phyloP scores from a whole-genome alignment of 495 filamentous ascomycete genomes.

The Podospora comata region DNA sequence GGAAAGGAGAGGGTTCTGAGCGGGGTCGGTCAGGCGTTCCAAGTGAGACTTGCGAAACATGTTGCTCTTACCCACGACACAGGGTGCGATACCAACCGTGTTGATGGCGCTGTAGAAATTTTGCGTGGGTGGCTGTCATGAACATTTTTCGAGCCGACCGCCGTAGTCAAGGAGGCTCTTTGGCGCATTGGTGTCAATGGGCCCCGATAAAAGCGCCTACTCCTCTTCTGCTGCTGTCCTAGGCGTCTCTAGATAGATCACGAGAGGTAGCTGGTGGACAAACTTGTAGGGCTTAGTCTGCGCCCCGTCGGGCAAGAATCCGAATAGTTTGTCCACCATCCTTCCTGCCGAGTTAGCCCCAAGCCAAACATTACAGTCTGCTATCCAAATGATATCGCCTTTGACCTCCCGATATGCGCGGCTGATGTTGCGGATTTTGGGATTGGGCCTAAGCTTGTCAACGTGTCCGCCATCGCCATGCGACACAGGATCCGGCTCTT shows the following conservation, averaged over 20 bases:
- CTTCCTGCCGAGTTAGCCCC: conserved; percentile 70
- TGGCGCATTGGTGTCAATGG: neutral
- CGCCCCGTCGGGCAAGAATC: conserved; percentile 47
- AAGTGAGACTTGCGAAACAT: conserved; percentile 96
- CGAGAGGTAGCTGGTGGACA: conserved; percentile 89
- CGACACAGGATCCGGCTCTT: conserved; percentile 79
- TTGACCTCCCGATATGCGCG: conserved; percentile 91
- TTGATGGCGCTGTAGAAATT: conserved; percentile 98
- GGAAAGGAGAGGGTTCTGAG: conserved; percentile 44
- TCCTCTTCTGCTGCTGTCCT: conserved; percentile 26
- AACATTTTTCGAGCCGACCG: conserved; percentile 93
- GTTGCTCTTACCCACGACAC: conserved; percentile 94
- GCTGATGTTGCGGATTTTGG: conserved; percentile 97
- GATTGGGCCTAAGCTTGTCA: conserved; percentile 82
- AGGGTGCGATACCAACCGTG: conserved; percentile 84
- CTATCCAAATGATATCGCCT: conserved; percentile 88
- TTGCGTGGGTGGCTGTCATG: conserved; percentile 88
- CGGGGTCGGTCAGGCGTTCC: conserved; percentile 64
- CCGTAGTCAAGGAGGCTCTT: conserved; percentile 47
- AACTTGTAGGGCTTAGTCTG: conserved; percentile 73
- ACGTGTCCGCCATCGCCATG: conserved; percentile 48
- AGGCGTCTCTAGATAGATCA: conserved; percentile 63
- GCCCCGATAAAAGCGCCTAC: conserved; percentile 19
- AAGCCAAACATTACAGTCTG: conserved; percentile 97
- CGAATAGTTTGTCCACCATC: conserved; percentile 83